Base-by-base conservation (phyloP, 2,329 filamentous ascomycete genomes). In the Parastagonospora avenae region DNA sequence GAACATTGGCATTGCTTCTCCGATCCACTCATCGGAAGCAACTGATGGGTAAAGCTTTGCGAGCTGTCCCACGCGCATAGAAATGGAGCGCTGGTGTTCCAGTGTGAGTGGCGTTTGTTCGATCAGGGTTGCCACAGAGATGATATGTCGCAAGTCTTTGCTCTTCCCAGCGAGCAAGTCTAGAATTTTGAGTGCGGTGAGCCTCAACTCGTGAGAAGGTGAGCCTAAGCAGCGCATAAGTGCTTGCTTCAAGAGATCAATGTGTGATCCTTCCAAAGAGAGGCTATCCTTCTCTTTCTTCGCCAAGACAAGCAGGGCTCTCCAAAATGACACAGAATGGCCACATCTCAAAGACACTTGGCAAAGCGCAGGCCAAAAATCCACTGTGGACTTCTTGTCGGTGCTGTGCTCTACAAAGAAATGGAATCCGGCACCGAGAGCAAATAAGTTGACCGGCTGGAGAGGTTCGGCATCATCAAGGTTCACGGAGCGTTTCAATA, bases 11-110 rank as follows among this genome's bases (percentile, higher is more conserved):
- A 97, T 82, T 6, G 91, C 85, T 62, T 83, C 81, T 51, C 83
- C 80, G 57, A 95, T 76, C 84, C 88, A 90, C 1, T 83, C 83
- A 32, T 83, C 80, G 2, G 82, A 76, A 35, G 79, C 77, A 8
- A 87, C 68, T 19, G 82, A 78, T 5, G 82, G 75, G 68, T 94
- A 96, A 15, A 80, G 70, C 12, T 81, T 75, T 2, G 82, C 87
- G 37, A 97, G 80, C 64, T 91, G 92, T 40, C 93, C 88, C 46
- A 97, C 82, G 55, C 93, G 86, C 83, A 97, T 95, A 2, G 90
- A 88, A 30, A 96, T 84, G 14, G 85, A 85, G 48, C 94, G 85
- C 43, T 86, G 84, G 42, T 88, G 91, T 49, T 92, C 85, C 4
- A 96, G 79, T 40, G 84, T 85, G n/a, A 96, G 75, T 0, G 90